Conservation (phyloP, 2,329 filamentous ascomycete genomes). For the Trichoderma sp. region DNA sequence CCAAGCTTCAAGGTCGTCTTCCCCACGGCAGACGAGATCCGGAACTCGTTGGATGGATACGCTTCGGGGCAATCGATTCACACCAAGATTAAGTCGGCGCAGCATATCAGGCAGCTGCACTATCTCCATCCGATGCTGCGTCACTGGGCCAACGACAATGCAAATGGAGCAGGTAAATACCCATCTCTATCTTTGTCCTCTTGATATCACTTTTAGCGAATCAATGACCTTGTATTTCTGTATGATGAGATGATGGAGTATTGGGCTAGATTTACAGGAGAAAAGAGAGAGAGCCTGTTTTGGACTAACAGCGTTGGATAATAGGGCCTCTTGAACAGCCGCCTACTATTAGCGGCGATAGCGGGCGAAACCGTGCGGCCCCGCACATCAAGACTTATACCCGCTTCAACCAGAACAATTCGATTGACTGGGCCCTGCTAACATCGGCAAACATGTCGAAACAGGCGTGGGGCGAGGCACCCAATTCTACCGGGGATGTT, state of each 20-base stretch:
- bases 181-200: neutral
- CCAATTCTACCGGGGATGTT: conserved; percentile 56
- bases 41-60: conserved; percentile 75
- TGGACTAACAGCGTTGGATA: conserved; percentile 20
- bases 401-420: conserved; percentile 51
- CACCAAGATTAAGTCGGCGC: conserved; percentile 67
- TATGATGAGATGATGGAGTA: neutral
- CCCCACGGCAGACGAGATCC: conserved; percentile 76
- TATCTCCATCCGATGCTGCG: conserved; percentile 70
- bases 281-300: too few species aligned
- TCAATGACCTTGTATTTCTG: neutral
- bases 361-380: conserved; percentile 66
- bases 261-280: neutral
- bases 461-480: conserved; percentile 78
- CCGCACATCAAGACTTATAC: conserved; percentile 92
- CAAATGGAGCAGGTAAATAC: conserved; percentile 33
- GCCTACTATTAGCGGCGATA: conserved; percentile 38
- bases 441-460: conserved; percentile 91
- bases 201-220: neutral
- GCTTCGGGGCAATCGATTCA: conserved; percentile 76
- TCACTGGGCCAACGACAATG: conserved; percentile 69
- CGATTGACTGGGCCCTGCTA: conserved; percentile 79
- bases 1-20: conserved; percentile 72
- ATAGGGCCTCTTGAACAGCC: conserved; percentile 31
- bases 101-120: conserved; percentile 70